Conservation (phyloP, 192 early-diverging fungal species). For the Rhizoclosmatium globosum region DNA sequence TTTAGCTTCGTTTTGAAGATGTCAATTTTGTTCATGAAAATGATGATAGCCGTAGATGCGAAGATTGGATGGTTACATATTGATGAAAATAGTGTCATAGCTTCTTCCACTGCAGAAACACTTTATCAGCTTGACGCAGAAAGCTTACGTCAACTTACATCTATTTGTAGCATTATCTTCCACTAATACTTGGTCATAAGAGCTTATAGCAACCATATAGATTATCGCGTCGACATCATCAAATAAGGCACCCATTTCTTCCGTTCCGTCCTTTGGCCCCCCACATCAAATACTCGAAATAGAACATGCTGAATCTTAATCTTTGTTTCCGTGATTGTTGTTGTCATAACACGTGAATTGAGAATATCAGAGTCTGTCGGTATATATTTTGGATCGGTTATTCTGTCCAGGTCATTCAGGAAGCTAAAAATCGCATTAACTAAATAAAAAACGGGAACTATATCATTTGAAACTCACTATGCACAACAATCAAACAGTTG, state of each 20-base stretch:
- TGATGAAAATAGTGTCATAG: slow-evolving; percentile 49
- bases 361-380: slow-evolving; percentile 76
- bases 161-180: slow-evolving; percentile 64
- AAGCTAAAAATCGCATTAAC: slow-evolving; percentile 13
- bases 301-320: slow-evolving; percentile 62
- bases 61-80: slow-evolving; percentile 58
- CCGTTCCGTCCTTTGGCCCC: slow-evolving; percentile 69
- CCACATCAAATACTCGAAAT: slow-evolving; percentile 69
- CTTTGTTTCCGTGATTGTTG: slow-evolving; percentile 69
- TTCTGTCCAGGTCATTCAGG: slow-evolving; percentile 52
- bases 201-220: slow-evolving; percentile 64
- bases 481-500: slow-evolving; percentile 54
- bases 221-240: slow-evolving; percentile 69
- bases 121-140: slow-evolving; percentile 12
- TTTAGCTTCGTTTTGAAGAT: slow-evolving; percentile 54
- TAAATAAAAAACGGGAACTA: too few species aligned
- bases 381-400: slow-evolving; percentile 56
- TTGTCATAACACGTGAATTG: slow-evolving; percentile 68
- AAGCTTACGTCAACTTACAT: slow-evolving; percentile 19
- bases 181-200: slow-evolving; percentile 63
- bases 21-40: slow-evolving; percentile 64
- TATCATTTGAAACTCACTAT: slow-evolving; percentile 40
- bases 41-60: slow-evolving; percentile 49
- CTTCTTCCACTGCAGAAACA: slow-evolving; percentile 44
- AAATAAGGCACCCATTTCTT: slow-evolving; percentile 42